Evolutionary conservation across 257 asterid genomes (phyloP), one percentile per base, ranked within the genome.

Genomic region (Echium plantagineum): DNA sequence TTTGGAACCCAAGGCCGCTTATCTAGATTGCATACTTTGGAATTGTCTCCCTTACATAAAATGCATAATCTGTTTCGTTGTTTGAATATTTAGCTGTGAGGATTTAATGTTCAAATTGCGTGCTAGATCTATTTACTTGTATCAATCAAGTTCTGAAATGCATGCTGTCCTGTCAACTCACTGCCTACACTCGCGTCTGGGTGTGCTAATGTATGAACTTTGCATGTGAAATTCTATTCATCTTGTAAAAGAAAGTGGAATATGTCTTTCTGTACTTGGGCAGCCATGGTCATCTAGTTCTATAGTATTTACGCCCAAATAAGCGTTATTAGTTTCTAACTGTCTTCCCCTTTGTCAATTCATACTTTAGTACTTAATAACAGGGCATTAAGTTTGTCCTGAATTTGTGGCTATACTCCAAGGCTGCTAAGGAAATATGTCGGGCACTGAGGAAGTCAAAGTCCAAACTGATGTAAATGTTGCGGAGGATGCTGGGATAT

Each of bases 371-470:
- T 12, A 12, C 17, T 42, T 10, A 10, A 13, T 12, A 15, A 30
- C 66, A 17, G 64, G 55, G 52, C 20, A 30, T 62, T 35, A 18
- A 55, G 46, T 17, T 60, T 18, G 21, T 52, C 49, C 31, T 9
- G 31, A 51, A 21, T 74, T 68, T 78, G 79, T 66, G 70, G 61
- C 67, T 57, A 57, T 63, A 63, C 47, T 52, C 54, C 74, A 18
- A 73, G 61, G 75, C 72, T 69, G 55, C 62, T 59, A 66, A 62
- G 63, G 67, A 64, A 78, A 61, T 62, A 87, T 87, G 95, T 90
- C 98, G 21, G 83, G 84, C 74, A 62, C 85, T 38, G 91, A 87
- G 78, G 96, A 83, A 60, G 76, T 68, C 53, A 84, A 80, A 65
- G 81, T 79, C 26, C 85, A 79, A 63, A 62, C 77, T 2, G 89